Percentiles rank a stretch among this genome's conserved stretches.
phyloP scores from a whole-genome alignment of 1,139 yeast species.

The Hyphopichia burtonii region DNA sequence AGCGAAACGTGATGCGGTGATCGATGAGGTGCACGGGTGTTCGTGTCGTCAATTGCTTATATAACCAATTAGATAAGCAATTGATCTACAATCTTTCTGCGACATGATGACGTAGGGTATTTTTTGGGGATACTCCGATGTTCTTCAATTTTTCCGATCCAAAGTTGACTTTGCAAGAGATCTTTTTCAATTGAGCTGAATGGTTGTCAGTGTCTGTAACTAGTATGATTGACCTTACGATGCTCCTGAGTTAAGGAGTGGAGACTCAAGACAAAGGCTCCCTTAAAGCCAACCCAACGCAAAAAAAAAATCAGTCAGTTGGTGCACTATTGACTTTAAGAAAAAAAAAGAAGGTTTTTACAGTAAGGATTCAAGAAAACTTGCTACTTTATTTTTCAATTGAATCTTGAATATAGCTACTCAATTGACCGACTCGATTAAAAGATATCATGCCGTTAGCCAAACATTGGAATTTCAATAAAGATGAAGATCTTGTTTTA shows the following conservation, averaged over 20 bases:
- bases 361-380: not conserved
- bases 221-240: no score
- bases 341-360: not conserved
- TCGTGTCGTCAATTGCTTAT: no score
- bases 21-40: not conserved
- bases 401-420: no score
- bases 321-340: not conserved
- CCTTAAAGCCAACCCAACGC: not conserved
- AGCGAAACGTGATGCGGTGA: not conserved
- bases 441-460: conserved; percentile 12
- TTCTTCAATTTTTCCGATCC: no score
- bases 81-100: no score
- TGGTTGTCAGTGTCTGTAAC: no score
- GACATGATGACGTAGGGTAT: no score
- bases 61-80: no score
- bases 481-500: conserved; percentile 57
- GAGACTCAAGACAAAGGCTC: not conserved
- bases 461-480: conserved; percentile 53
- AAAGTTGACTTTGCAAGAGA: no score
- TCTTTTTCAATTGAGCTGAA: no score
- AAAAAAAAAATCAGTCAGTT: not conserved
- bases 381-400: not conserved
- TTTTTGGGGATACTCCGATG: no score
- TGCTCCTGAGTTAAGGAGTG: no score
- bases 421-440: not conserved